phyloP scores from a whole-genome alignment of 176 grass and related monocot genomes.

The Phragmites australis region DNA sequence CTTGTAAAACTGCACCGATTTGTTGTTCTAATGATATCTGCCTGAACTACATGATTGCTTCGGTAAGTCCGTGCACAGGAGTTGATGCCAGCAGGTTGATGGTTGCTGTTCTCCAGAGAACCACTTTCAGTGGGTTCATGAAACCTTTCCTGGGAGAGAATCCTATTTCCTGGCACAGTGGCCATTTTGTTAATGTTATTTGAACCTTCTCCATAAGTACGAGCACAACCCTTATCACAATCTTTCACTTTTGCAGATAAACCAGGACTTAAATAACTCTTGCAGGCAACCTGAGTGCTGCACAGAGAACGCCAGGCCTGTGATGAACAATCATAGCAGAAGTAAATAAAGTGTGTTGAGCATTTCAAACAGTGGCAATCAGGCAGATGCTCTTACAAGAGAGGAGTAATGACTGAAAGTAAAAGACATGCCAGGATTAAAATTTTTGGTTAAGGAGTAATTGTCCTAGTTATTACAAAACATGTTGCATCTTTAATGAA shows the following conservation, averaged over 20 bases:
- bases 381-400: not conserved
- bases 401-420: not conserved
- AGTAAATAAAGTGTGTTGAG: constrained; percentile 22
- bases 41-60: constrained; percentile 21
- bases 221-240: constrained; percentile 18
- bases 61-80: constrained; percentile 25
- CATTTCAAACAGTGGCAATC: constrained; percentile 13
- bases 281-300: constrained; percentile 52
- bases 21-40: constrained; percentile 29
- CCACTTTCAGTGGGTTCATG: constrained; percentile 32
- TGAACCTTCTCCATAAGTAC: constrained; percentile 25
- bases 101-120: constrained; percentile 13
- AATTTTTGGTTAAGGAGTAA: constrained; percentile 10
- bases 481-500: not conserved
- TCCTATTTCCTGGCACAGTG: constrained; percentile 26
- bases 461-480: not conserved
- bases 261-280: constrained; percentile 89
- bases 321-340: constrained; percentile 12
- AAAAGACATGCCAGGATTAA: not conserved
- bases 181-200: constrained; percentile 39
- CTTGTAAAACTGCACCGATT: constrained; percentile 29
- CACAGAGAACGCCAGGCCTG: constrained; percentile 88
- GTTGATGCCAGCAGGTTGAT: constrained; percentile 24
- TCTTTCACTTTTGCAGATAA: constrained; percentile 57
- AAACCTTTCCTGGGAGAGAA: constrained; percentile 36